Conservation (phyloP, 1,284 basidiomycete genomes). For the Omphalotus olearius region DNA sequence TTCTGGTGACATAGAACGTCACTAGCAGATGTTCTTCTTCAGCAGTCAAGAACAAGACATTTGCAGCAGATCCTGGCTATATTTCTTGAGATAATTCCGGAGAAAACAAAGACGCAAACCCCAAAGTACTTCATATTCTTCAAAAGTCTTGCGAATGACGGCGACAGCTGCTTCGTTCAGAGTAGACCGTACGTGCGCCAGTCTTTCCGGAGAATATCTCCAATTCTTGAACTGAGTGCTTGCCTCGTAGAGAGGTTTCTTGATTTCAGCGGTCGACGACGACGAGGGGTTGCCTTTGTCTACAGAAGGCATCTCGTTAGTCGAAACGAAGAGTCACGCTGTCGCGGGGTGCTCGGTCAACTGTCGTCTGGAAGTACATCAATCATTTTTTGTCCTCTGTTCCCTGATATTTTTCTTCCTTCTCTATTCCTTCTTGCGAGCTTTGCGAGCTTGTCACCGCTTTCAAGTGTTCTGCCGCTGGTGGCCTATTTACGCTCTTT, state of each 20-base stretch:
- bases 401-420: neutral
- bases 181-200: slow-evolving; percentile 54
- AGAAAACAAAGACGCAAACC: slow-evolving; percentile 6
- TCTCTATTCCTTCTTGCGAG: no score
- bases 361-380: neutral
- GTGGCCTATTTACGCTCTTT: neutral
- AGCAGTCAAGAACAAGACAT: slow-evolving; percentile 70
- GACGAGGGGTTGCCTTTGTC: neutral
- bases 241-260: slow-evolving; percentile 63
- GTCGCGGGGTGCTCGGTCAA: neutral
- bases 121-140: slow-evolving; percentile 68
- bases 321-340: no score
- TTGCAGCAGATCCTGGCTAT: slow-evolving; percentile 64
- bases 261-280: slow-evolving; percentile 15
- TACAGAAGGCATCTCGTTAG: slow-evolving; percentile 12
- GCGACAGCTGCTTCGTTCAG: slow-evolving; percentile 75
- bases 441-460: no score
- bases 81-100: slow-evolving; percentile 17
- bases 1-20: slow-evolving; percentile 85
- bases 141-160: slow-evolving; percentile 72
- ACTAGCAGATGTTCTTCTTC: slow-evolving; percentile 88
- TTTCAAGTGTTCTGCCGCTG: no score
- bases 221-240: slow-evolving; percentile 87
- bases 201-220: slow-evolving; percentile 73
- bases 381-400: neutral